These are phyloP conservation scores for Anastatica hierochuntica DNA, from an alignment of 345 rosid species.

Conservation along the genomic window DNA sequence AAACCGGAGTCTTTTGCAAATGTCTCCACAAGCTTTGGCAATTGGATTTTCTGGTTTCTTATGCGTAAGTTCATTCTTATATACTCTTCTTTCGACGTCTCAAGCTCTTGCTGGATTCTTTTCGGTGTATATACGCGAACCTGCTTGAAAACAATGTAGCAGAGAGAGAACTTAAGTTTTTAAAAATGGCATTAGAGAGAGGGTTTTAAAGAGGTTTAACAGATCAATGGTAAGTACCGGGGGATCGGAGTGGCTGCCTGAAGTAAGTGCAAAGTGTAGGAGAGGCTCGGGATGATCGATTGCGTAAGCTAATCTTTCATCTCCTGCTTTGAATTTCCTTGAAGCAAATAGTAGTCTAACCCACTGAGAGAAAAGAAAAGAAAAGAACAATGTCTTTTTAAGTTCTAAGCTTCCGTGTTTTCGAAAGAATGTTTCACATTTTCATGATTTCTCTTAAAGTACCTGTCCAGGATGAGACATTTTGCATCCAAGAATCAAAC, in stretches of 20 bases:
- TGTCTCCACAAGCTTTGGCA: constrained; percentile 74
- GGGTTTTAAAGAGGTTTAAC: no score
- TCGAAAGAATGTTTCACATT: no score
- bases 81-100: constrained; percentile 81
- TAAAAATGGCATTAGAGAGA: no score
- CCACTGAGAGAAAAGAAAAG: constrained; percentile 58
- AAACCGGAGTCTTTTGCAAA: constrained; percentile 65
- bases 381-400: no score
- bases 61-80: constrained; percentile 62
- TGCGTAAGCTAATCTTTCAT: constrained; percentile 56
- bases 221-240: no score
- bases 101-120: constrained; percentile 67
- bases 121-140: constrained; percentile 74
- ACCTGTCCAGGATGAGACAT: constrained; percentile 99
- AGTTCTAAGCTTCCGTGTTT: background rate
- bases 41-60: constrained; percentile 57
- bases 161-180: background rate
- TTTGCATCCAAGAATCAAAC: constrained; percentile 68
- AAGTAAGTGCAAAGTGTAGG: constrained; percentile 70
- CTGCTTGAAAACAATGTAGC: constrained; percentile 27
- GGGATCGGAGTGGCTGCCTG: constrained; percentile 98
- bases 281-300: constrained; percentile 62
- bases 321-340: constrained; percentile 67
- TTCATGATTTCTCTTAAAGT: no score
- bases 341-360: constrained; percentile 60